Evolutionary conservation across 2,329 filamentous ascomycete species (phyloP), one percentile per base, ranked within the genome.

Genomic region (Gaeumannomyces tritici): DNA sequence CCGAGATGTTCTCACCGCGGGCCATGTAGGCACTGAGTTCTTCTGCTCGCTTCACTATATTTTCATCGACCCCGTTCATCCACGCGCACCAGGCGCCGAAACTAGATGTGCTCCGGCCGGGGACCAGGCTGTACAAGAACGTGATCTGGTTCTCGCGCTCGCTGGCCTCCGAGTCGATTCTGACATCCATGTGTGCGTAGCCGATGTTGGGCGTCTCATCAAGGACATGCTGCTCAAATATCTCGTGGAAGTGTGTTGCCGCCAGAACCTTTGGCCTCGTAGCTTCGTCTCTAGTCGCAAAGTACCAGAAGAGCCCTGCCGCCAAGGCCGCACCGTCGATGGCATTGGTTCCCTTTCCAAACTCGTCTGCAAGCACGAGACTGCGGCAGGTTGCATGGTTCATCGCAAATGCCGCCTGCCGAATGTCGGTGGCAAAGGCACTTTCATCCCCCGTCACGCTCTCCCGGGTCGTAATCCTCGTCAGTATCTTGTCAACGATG

Each of bases 301-400:
- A 84, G 68, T 87, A 79, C 55, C 80, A 74, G 21, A 89, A 74
- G 8, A 87, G 73, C 2, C 84, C 84, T 28, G 81, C 76, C 56
- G 86, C 74, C 18, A 89, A 72, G 0, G 84, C 85, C 1, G 82
- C 80, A 8, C 85, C 85, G 68, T 87, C 83, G 62, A 80, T 75
- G 11, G 76, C 71, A 60, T 80, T 82, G 0, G 85, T 88, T 3
- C 85, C 85, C 70, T 87, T 88, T 1, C 85, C 85, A 69, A 99
- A 98, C 70, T 99, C 95, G 69, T 99, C 95, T 57, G 98, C 85
- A n/a, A 99, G 79, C 1, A 99, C 73, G 7, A 99, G 78, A 69
- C 90, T 97, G 59, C 85, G 83, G 15, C 83, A 78, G 0, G 92
- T 96, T 4, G 89, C 86, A 61, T 91, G 83, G 63, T 83, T 89